Conservation (phyloP, 805 yeast genomes). For the Metschnikowia bowlesiae region DNA sequence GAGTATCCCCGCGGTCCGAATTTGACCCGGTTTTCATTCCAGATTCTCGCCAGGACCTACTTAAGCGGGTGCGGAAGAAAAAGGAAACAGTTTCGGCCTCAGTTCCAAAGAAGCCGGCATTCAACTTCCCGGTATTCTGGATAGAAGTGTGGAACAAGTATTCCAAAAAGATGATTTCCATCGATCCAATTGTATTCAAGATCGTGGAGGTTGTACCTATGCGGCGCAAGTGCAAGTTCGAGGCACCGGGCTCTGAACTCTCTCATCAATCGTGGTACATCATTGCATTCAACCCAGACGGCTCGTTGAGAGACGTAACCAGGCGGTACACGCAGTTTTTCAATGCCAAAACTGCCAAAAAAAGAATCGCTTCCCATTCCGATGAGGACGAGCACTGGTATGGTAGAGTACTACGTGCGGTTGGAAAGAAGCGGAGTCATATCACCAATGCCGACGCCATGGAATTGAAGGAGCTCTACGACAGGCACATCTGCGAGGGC, state of each 20-base stretch:
- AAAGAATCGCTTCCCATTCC: constrained; percentile 57
- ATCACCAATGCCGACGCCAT: constrained; percentile 41
- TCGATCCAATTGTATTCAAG: constrained; percentile 71
- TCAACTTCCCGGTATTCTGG: constrained; percentile 77
- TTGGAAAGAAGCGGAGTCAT: constrained; percentile 20
- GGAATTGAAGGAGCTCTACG: constrained; percentile 58
- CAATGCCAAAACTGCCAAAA: constrained; percentile 72
- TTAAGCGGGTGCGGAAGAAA: constrained; percentile 4
- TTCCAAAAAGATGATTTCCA: constrained; percentile 70
- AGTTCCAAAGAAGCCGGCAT: constrained; percentile 5
- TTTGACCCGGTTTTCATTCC: constrained; percentile 20
- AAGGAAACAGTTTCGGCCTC: not conserved
- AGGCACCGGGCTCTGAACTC: constrained; percentile 63
- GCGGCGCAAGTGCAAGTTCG: constrained; percentile 52
- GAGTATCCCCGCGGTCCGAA: constrained; percentile 9
- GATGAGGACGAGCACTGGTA: constrained; percentile 61
- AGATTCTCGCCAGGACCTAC: constrained; percentile 12
- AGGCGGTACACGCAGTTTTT: constrained; percentile 68
- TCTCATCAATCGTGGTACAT: constrained; percentile 67
- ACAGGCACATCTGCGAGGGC: constrained; percentile 69
- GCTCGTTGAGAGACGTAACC: constrained; percentile 76
- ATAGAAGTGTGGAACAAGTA: constrained; percentile 86
- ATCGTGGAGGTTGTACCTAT: constrained; percentile 58
- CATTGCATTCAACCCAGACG: constrained; percentile 65
- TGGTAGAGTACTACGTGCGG: constrained; percentile 37